These are phyloP conservation scores for Asterella californica DNA, from an alignment of 225 moss, liverwort and hornwort genomes.

Conservation along the genomic window DNA sequence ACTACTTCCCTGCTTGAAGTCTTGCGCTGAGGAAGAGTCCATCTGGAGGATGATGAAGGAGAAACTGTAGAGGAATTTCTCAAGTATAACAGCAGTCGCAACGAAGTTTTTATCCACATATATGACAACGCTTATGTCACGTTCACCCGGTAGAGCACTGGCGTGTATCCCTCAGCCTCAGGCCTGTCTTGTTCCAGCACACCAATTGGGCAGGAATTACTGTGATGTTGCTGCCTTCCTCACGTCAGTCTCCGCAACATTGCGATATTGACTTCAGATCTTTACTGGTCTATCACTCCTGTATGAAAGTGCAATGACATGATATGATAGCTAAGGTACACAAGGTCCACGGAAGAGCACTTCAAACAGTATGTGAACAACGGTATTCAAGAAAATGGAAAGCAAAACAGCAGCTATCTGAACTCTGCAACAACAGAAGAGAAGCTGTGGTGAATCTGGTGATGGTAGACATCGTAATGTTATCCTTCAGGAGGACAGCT, in stretches of 20 bases:
- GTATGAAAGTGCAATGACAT: too few species aligned
- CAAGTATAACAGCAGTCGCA: neutral
- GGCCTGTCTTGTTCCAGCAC: neutral
- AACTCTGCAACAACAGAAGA: too few species aligned
- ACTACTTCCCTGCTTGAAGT: neutral
- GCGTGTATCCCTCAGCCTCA: neutral
- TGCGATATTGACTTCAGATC: too few species aligned
- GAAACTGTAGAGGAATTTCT: neutral
- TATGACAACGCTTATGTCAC: neutral
- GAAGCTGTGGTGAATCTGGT: neutral
- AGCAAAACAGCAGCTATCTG: too few species aligned
- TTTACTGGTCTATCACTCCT: too few species aligned
- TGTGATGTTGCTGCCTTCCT: neutral
- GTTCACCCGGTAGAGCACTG: neutral
- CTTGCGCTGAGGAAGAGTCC: neutral
- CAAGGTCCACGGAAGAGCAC: too few species aligned
- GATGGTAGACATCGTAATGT: too few species aligned
- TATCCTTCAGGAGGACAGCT: neutral
- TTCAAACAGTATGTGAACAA: too few species aligned
- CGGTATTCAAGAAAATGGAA: too few species aligned
- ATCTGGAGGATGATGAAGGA: neutral
- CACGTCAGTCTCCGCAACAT: too few species aligned
- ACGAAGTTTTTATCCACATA: neutral
- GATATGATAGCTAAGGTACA: too few species aligned
- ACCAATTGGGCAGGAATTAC: neutral